A percentile compares a stretch with the other conserved stretches of the same genome.
These are phyloP conservation scores for Strigomonas culicis DNA, from an alignment of 208 protist genomes.

Conservation along the genomic window DNA sequence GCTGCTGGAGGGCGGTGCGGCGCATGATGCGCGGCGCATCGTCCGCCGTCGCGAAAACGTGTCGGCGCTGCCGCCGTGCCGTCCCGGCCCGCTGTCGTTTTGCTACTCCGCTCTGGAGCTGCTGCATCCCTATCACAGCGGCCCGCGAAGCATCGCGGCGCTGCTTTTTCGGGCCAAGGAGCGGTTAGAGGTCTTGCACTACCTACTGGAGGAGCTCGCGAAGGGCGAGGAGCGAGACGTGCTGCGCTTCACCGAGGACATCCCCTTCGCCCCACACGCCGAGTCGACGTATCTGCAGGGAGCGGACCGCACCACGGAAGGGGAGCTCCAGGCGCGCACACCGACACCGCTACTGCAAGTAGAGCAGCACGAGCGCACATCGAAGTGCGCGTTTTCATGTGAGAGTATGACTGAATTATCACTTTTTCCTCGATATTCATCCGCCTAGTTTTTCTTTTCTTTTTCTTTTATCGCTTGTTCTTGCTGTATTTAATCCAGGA, in stretches of 20 bases:
- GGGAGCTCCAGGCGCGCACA: too few relatives aligned
- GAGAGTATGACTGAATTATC: slow-evolving; percentile 13
- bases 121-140: slow-evolving; percentile 25
- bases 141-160: slow-evolving; percentile 5
- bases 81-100: slow-evolving; percentile 4
- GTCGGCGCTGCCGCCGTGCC: background rate
- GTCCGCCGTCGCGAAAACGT: background rate
- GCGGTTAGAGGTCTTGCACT: background rate
- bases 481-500: background rate
- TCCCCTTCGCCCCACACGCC: too few relatives aligned
- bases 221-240: too few relatives aligned
- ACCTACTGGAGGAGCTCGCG: slow-evolving; percentile 7
- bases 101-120: slow-evolving; percentile 17
- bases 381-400: background rate
- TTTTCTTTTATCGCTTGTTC: slow-evolving; percentile 18
- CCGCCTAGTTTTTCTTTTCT: slow-evolving; percentile 16
- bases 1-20: slow-evolving; percentile 6
- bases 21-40: background rate
- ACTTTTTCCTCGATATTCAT: slow-evolving; percentile 7
- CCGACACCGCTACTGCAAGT: too few relatives aligned
- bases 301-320: too few relatives aligned
- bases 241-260: too few relatives aligned
- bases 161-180: slow-evolving; percentile 17
- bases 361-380: background rate
- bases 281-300: too few relatives aligned